Evolutionary conservation across 2,329 filamentous ascomycete species (phyloP), one percentile per base, ranked within the genome.

Genomic region (Corynespora cassiicola): DNA sequence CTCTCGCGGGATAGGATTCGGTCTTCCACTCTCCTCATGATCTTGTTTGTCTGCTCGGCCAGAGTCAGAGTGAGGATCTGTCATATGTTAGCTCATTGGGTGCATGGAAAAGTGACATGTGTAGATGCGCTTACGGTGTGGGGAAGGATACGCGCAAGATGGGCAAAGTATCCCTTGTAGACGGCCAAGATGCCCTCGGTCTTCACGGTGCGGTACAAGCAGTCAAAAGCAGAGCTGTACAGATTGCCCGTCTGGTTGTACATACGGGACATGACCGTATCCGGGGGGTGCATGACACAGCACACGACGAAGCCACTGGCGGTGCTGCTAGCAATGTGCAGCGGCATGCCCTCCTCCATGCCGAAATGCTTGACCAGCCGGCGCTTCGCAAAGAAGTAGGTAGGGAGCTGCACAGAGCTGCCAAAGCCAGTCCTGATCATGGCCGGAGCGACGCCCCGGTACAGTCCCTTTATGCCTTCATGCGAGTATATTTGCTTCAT

Each of bases 181-280:
- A 99, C 88, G 45, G 94, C 94, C 30, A 97, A 73, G 35, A 96
- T 59, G 15, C 94, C 94, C 68, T 99, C 94, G 0, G 90, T 96
- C 65, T 85, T 86, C 45, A 99, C 79, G 0, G 94, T 99, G 74
- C 96, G 91, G 66, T 81, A 82, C 44, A 97, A 72, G 67, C 94
- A 99, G 72, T 99, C 94, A 49, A 95, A 88, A 4, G 95, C 89
- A 42, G 91, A 88, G 54, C 81, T 85, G 77, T 99, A 99, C n/a
- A 99, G 79, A 66, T 96, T 95, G 35, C 94, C 94, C 47, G 91
- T 95, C 70, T 99, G 94, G 75, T 99, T 99, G 78, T 99, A 99
- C 77, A 99, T 86, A 48, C 94, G 87, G 47, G 90, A 94, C 94
- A 99, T 99, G 72, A 99, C 88, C 5, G 94, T 99, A 69, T 99